Evolutionary conservation across 2,329 filamentous ascomycete genomes (phyloP), one percentile per base, ranked within the genome.

Genomic region (Emergomyces orientalis): DNA sequence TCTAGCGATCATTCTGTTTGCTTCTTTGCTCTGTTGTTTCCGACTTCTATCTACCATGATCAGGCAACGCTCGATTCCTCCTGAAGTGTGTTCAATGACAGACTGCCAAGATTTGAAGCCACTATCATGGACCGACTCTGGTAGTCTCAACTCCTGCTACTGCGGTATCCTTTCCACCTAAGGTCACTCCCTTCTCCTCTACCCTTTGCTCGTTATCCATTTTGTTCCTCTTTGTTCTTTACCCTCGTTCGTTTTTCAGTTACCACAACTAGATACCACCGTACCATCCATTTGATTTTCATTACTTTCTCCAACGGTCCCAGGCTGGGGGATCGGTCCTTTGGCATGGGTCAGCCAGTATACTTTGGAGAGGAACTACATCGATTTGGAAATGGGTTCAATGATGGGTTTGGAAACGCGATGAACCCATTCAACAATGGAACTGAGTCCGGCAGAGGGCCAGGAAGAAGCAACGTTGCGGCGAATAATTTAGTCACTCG

Each of bases 401-500:
- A 25, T 6, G 25, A 41, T 32, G 17, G 56, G 13, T 14, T 47
- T 32, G 56, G 56, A 45, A 45, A 45, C 11, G 25, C 37, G 22
- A 32, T 59, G 32, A 41, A 56, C 34, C 54, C 22, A 14, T 39
- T 56, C 34, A 56, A n/a, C 37, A 59, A 59, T 59, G 56, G 27
- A 45, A 51, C 45, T 27, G 3, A 39, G 13, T 13, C 14, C 19
- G 43, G 47, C 9, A n/a, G 47, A 9, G 58, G 30, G 6, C 8
- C 2, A 11, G 58, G 47, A 37, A 60, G n/a, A 39, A 32, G 32
- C 52, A 59, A 58, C 43, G 30, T 60, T 30, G 61, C 27, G 14
- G 59, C 43, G 13, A 61, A 63, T 54, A 27, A 32, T n/a, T 37
- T 62, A 37, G 34, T 63, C n/a, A 58, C 45, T 55, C 30, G 34